These are phyloP conservation scores for Polyporus arcularius DNA, from an alignment of 768 basidiomycete genomes.

Conservation along the genomic window DNA sequence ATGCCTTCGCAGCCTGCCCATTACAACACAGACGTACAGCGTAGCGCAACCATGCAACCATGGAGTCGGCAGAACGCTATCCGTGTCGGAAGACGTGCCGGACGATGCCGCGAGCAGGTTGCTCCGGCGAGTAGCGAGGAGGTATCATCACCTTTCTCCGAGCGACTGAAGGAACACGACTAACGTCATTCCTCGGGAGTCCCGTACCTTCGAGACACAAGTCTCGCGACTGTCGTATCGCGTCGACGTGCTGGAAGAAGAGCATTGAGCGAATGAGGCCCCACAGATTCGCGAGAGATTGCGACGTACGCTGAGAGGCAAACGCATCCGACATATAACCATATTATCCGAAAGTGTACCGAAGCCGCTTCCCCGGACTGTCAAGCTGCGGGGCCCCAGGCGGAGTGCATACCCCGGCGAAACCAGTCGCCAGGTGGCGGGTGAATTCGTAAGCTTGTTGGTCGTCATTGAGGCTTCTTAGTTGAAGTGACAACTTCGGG, in stretches of 20 bases:
- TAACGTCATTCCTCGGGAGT: not conserved
- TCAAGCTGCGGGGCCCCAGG: conserved; percentile 9
- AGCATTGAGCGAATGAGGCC: not conserved
- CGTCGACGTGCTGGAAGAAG: not conserved
- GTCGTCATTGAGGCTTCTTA: not conserved
- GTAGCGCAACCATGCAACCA: not conserved
- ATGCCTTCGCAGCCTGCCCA: not conserved
- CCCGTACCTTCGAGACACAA: not conserved
- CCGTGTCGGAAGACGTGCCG: not conserved
- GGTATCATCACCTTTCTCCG: conserved; percentile 15
- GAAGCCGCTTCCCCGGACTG: conserved; percentile 6
- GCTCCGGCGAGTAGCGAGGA: conserved; percentile 2
- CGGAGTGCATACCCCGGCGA: not conserved
- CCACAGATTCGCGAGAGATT: not conserved
- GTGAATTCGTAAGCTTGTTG: not conserved
- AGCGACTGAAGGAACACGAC: conserved; percentile 4
- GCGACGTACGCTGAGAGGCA: not conserved
- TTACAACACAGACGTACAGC: not conserved
- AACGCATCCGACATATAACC: conserved; percentile 14
- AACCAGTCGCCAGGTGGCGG: not conserved
- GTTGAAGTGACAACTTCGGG: not conserved
- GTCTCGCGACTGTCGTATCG: not conserved
- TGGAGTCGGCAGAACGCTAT: conserved; percentile 8
- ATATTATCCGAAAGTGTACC: conserved; percentile 17
- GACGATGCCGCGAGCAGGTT: conserved; percentile 2